Evolutionary conservation across 345 rosid genomes (phyloP), one percentile per base, ranked within the genome.

Genomic region (Pugionium dolabratum): DNA sequence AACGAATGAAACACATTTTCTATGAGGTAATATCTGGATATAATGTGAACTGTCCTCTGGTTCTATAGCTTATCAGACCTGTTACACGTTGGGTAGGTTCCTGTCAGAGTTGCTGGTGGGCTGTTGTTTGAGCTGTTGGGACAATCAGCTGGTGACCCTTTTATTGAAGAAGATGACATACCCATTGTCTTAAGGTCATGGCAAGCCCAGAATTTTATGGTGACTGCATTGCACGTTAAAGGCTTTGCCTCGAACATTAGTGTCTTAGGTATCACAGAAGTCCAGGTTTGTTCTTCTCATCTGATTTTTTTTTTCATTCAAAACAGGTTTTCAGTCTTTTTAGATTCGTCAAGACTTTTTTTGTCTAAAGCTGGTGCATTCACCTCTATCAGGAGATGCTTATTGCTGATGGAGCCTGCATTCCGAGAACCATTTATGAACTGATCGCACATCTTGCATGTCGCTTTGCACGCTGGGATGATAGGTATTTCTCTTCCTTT

Each of bases 391-490:
- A 82, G 89, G 89, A 84, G 72, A 75, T 82, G 79, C 89, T 82
- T 67, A 68, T 78, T 59, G 83, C 84, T 40, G 84, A 84, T 60
- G 76, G 84, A 51, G 40, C 36, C 5, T 74, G 75, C 42, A 66
- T 74, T 31, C 87, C 84, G 11, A 60, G 71, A 74, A 84, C 83
- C 27, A 45, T 79, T 52, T 81, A 80, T 50, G 87, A 86, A 60
- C 78, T 82, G 7, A 73, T 84, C 49, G 92, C 87, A 67, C 82
- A 81, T 72, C 83, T 86, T 42, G 80, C 85, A 56, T 70, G 77
- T 54, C 79, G 81, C 53, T 89, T 86, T 57, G 85, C 92, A 2
- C 79, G 75, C 48, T 86, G 87, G 85, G 92, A 84, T 79, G 92
- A 86, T 72, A 82, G 91, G 87, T 86, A 45, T 48, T 9, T 49